phyloP scores from a whole-genome alignment of 768 basidiomycete species.

The Pleurotus ostreatus region DNA sequence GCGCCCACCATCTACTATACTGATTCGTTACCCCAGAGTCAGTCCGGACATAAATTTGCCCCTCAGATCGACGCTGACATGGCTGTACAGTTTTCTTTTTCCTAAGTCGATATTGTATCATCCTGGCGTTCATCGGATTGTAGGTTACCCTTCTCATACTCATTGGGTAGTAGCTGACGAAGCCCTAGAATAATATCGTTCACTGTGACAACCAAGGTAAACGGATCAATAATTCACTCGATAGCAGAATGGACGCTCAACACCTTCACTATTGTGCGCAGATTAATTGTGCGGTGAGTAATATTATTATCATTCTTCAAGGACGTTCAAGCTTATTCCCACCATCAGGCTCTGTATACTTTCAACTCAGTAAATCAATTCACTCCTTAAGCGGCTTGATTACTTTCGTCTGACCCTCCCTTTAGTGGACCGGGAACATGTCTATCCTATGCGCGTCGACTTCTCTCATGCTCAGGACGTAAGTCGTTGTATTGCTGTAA shows the following conservation, averaged over 20 bases:
- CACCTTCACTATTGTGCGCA: slow-evolving; percentile 13
- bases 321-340: slow-evolving; percentile 3
- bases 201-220: slow-evolving; percentile 43
- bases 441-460: slow-evolving; percentile 63
- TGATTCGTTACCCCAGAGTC: slow-evolving; percentile 15
- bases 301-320: not conserved
- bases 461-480: slow-evolving; percentile 71
- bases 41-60: not conserved
- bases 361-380: slow-evolving; percentile 58
- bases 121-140: slow-evolving; percentile 64
- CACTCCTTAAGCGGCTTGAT: not conserved
- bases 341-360: slow-evolving; percentile 51
- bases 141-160: slow-evolving; percentile 25
- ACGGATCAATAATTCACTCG: not conserved
- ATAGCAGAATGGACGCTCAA: not conserved
- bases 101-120: slow-evolving; percentile 66
- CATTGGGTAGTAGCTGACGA: not conserved
- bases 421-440: slow-evolving; percentile 62
- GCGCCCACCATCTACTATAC: not conserved
- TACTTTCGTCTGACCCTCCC: slow-evolving; percentile 4
- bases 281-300: slow-evolving; percentile 60
- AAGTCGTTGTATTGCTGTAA: slow-evolving; percentile 14
- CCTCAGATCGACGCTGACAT: slow-evolving; percentile 6
- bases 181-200: slow-evolving; percentile 52
- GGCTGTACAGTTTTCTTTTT: slow-evolving; percentile 52